Conservation (phyloP, 768 basidiomycete genomes). For the Albatrellus ellisii region DNA sequence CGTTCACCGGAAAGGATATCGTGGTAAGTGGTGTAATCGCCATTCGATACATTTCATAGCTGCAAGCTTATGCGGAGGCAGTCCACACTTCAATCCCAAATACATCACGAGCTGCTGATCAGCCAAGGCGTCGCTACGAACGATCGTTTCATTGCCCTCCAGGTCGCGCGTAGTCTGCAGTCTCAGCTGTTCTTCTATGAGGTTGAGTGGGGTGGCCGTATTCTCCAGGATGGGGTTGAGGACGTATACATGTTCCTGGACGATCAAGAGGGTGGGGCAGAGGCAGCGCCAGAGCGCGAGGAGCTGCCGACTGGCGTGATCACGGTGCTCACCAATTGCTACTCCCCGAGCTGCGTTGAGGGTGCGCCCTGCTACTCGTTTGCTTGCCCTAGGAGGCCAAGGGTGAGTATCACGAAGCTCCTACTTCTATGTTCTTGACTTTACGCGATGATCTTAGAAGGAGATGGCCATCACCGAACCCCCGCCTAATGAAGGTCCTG, state of each 20-base stretch:
- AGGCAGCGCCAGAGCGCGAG: constrained; percentile 45
- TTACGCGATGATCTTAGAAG: not conserved
- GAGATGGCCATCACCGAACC: not conserved
- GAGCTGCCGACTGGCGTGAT: constrained; percentile 83
- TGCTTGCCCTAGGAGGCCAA: constrained; percentile 48
- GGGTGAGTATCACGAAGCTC: constrained; percentile 26
- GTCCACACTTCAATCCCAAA: constrained; percentile 82
- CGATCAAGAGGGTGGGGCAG: constrained; percentile 55
- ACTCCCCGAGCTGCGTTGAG: constrained; percentile 76
- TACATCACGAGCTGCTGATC: constrained; percentile 71
- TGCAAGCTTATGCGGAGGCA: constrained; percentile 17
- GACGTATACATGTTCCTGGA: constrained; percentile 92
- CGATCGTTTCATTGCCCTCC: constrained; percentile 73
- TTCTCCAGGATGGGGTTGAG: constrained; percentile 77
- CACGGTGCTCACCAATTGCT: constrained; percentile 84
- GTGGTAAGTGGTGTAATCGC: constrained; percentile 44
- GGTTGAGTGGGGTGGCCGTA: constrained; percentile 84
- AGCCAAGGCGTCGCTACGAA: constrained; percentile 61
- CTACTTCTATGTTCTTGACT: not conserved
- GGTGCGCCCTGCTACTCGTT: constrained; percentile 73
- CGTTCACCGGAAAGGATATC: constrained; percentile 91
- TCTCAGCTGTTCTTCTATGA: constrained; percentile 93
- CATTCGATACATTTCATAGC: not conserved
- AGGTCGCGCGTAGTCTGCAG: constrained; percentile 83
- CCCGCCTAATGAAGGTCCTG: not conserved